Conservation (phyloP, 371 early-diverging fungal species). For the Rhizopus microsporus region DNA sequence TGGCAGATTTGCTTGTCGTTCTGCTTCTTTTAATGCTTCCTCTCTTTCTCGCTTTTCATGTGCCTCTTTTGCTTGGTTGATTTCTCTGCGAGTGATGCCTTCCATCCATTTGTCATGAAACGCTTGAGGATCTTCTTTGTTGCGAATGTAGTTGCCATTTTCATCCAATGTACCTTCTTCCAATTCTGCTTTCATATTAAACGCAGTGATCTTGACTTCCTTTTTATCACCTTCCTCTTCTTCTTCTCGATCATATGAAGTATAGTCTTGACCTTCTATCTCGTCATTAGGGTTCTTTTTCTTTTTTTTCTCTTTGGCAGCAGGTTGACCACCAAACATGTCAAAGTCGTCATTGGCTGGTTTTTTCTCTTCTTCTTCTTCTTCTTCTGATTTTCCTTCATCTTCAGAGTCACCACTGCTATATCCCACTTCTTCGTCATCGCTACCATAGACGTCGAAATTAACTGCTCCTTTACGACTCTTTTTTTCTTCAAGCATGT, state of each 20-base stretch:
- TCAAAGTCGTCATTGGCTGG: slow-evolving; percentile 51
- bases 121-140: slow-evolving; percentile 78
- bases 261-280: slow-evolving; percentile 59
- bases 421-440: slow-evolving; percentile 58
- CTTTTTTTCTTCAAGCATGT: slow-evolving; percentile 48
- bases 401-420: slow-evolving; percentile 49
- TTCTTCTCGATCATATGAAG: slow-evolving; percentile 41
- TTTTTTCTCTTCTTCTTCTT: slow-evolving; percentile 19
- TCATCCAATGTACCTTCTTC: slow-evolving; percentile 89
- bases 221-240: slow-evolving; percentile 53
- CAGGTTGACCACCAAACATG: slow-evolving; percentile 59
- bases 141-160: slow-evolving; percentile 79
- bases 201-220: slow-evolving; percentile 72
- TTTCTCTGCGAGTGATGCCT: slow-evolving; percentile 76
- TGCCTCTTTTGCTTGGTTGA: slow-evolving; percentile 72
- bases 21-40: slow-evolving; percentile 55
- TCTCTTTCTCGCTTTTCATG: slow-evolving; percentile 58
- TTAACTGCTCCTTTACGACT: slow-evolving; percentile 55
- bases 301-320: slow-evolving; percentile 18
- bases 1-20: slow-evolving; percentile 45
- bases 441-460: slow-evolving; percentile 53
- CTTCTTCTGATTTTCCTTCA: slow-evolving; percentile 30
- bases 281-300: slow-evolving; percentile 36
- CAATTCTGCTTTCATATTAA: slow-evolving; percentile 87
- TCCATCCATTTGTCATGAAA: slow-evolving; percentile 91